Conservation (phyloP, 768 basidiomycete species). For the Sarcodon aspratus region DNA sequence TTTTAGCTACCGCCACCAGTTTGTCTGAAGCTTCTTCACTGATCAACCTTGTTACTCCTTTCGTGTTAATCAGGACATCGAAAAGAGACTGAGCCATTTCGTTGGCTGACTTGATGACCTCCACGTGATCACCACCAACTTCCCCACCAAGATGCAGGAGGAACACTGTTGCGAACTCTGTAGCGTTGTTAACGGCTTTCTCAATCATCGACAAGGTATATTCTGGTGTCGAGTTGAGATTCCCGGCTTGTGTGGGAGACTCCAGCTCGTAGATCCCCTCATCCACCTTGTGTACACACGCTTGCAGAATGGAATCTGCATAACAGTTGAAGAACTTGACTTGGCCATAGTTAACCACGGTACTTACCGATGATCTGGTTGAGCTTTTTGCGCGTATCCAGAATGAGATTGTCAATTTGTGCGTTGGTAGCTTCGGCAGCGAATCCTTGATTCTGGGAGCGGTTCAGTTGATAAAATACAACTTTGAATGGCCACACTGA, state of each 20-base stretch:
- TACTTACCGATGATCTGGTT: slow-evolving; percentile 86
- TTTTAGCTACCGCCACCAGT: slow-evolving; percentile 75
- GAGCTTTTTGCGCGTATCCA: slow-evolving; percentile 95
- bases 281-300: slow-evolving; percentile 94
- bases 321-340: slow-evolving; percentile 6
- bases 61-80: slow-evolving; percentile 88
- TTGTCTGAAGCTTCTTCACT: slow-evolving; percentile 87
- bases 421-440: slow-evolving; percentile 86
- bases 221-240: slow-evolving; percentile 95
- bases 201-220: slow-evolving; percentile 98
- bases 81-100: slow-evolving; percentile 89
- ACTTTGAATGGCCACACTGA: slow-evolving; percentile 18
- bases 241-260: slow-evolving; percentile 89
- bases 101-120: slow-evolving; percentile 96
- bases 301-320: slow-evolving; percentile 89
- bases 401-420: slow-evolving; percentile 94
- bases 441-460: slow-evolving; percentile 62
- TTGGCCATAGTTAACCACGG: slow-evolving; percentile 2
- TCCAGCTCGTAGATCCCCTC: slow-evolving; percentile 97
- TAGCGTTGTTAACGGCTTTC: slow-evolving; percentile 89
- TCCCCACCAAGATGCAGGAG: slow-evolving; percentile 84
- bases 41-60: slow-evolving; percentile 90
- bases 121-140: slow-evolving; percentile 87
- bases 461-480: slow-evolving; percentile 4
- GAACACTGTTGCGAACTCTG: slow-evolving; percentile 91